Evolutionary conservation across 148 eudicot genomes (phyloP).

Genomic region (Camellia sinensis): DNA sequence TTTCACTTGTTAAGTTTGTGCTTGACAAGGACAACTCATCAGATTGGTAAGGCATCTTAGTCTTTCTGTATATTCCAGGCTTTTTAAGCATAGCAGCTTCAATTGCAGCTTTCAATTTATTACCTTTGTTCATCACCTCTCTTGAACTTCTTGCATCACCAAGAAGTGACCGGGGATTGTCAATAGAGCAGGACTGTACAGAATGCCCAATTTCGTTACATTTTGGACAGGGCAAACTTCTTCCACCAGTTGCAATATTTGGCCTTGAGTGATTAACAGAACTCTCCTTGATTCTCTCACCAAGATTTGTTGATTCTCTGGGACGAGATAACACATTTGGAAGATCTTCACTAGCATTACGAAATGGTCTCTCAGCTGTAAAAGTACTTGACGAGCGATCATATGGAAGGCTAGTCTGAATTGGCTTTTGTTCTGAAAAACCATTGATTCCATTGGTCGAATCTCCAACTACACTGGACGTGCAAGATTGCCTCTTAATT

Average conservation of each 20-base stretch:
- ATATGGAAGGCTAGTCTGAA: slow-evolving; percentile 27
- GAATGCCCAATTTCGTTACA: slow-evolving; percentile 29
- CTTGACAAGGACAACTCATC: slow-evolving; percentile 42
- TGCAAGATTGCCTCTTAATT: slow-evolving; percentile 43
- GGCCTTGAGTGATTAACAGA: slow-evolving; percentile 37
- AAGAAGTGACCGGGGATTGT: slow-evolving; percentile 30
- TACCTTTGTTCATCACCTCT: slow-evolving; percentile 48
- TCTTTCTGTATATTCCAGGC: slow-evolving; percentile 57
- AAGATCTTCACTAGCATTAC: slow-evolving; percentile 34
- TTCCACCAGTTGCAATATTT: slow-evolving; percentile 28
- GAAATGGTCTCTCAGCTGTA: slow-evolving; percentile 34
- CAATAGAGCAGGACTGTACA: slow-evolving; percentile 24
- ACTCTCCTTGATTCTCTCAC: slow-evolving; percentile 43
- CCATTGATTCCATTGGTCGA: slow-evolving; percentile 33
- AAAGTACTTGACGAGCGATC: slow-evolving; percentile 25
- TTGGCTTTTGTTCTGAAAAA: slow-evolving; percentile 42
- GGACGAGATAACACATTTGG: slow-evolving; percentile 28
- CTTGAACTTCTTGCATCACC: slow-evolving; percentile 46
- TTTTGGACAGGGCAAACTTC: slow-evolving; percentile 22
- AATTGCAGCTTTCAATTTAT: slow-evolving; percentile 78
- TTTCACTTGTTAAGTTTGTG: slow-evolving; percentile 26
- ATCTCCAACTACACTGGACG: slow-evolving; percentile 35
- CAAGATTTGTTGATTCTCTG: slow-evolving; percentile 34
- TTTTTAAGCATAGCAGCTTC: slow-evolving; percentile 85
- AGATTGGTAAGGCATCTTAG: slow-evolving; percentile 46